Evolutionary conservation across 2,329 filamentous ascomycete species (phyloP).

Genomic region (Arthrobotrys sinensis): DNA sequence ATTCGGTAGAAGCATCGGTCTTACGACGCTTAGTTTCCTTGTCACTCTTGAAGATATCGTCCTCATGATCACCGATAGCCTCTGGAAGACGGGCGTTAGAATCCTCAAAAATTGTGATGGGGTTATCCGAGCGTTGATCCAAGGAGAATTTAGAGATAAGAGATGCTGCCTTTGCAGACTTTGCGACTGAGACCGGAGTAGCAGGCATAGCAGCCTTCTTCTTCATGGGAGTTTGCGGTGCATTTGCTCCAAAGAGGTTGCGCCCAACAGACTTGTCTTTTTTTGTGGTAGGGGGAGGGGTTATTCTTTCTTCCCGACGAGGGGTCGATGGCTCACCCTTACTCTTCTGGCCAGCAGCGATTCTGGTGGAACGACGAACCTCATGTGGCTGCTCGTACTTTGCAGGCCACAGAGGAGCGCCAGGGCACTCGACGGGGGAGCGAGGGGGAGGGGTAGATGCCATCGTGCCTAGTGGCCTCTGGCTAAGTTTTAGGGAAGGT

Average conservation of each 20-base stretch:
- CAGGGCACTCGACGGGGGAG: conserved; percentile 45
- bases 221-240: conserved; percentile 52
- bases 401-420: conserved; percentile 50
- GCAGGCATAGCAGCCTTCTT: conserved; percentile 39
- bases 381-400: conserved; percentile 56
- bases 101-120: conserved; percentile 57
- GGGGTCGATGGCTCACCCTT: conserved; percentile 56
- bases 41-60: conserved; percentile 47
- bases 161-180: conserved; percentile 54
- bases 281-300: conserved; percentile 49
- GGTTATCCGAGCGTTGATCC: conserved; percentile 46
- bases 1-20: background rate
- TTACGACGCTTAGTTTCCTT: conserved; percentile 32
- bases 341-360: conserved; percentile 41
- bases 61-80: conserved; percentile 46
- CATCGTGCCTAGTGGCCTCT: conserved; percentile 48
- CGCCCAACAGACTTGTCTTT: conserved; percentile 46
- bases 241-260: conserved; percentile 20
- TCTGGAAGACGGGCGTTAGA: conserved; percentile 47
- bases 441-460: conserved; percentile 47
- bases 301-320: conserved; percentile 32
- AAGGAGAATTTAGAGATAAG: conserved; percentile 54
- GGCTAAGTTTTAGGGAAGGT: conserved; percentile 7
- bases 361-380: conserved; percentile 49
- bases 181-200: conserved; percentile 46